These are phyloP conservation scores for Pythium phragmitis DNA, from an alignment of 352 stramenopile species.

Conservation along the genomic window DNA sequence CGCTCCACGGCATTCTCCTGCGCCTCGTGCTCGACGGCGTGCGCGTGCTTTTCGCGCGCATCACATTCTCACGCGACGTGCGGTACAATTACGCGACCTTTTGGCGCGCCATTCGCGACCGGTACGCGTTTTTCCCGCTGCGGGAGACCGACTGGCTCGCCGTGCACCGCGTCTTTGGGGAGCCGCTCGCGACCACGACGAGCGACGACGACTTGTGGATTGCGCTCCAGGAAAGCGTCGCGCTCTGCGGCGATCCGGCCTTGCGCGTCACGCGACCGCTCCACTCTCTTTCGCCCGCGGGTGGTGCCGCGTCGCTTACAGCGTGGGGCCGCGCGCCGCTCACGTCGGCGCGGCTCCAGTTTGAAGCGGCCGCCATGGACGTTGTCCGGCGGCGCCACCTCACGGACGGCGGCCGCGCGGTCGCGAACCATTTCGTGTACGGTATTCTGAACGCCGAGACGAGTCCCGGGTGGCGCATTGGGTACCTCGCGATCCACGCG, in stretches of 20 bases:
- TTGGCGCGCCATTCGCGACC: conserved; percentile 65
- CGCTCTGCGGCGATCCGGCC: conserved; percentile 66
- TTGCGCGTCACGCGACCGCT: conserved; percentile 43
- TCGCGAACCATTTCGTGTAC: conserved; percentile 71
- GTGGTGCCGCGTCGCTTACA: conserved; percentile 18
- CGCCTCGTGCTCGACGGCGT: conserved; percentile 64
- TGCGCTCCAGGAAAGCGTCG: conserved; percentile 70
- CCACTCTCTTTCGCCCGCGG: neutral
- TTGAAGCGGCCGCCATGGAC: conserved; percentile 40
- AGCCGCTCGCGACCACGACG: conserved; percentile 51
- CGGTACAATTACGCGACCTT: conserved; percentile 73
- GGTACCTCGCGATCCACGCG: conserved; percentile 66
- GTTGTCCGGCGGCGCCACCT: conserved; percentile 57
- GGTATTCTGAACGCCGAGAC: conserved; percentile 73
- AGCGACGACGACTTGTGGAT: conserved; percentile 84
- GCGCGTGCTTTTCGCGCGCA: conserved; percentile 62
- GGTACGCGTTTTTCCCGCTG: conserved; percentile 60
- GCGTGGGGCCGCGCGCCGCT: conserved; percentile 34
- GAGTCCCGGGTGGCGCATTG: conserved; percentile 73
- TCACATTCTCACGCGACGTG: conserved; percentile 67
- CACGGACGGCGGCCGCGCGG: conserved; percentile 44
- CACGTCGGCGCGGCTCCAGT: conserved; percentile 29
- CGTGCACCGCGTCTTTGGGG: conserved; percentile 71
- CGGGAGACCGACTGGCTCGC: conserved; percentile 52
- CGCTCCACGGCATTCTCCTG: conserved; percentile 68